Evolutionary conservation across 2,329 filamentous ascomycete species (phyloP).

Genomic region (Cladobotryum protrusum): DNA sequence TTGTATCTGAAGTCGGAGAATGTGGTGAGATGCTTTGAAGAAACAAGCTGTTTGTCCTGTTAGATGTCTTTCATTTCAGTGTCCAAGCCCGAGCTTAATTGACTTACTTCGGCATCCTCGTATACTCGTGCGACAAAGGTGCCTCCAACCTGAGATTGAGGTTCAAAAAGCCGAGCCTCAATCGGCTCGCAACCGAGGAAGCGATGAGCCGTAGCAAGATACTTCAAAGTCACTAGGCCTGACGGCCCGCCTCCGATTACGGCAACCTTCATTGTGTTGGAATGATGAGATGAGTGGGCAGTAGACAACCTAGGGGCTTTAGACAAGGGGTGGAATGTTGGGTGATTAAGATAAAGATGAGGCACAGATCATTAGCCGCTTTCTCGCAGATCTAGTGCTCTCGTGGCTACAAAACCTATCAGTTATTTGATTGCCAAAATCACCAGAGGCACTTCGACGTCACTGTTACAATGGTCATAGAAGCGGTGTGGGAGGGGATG

Average conservation of each 20-base stretch:
- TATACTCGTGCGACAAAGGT: conserved; percentile 38
- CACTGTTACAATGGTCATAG: no score
- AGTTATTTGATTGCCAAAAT: no score
- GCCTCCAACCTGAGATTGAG: conserved; percentile 33
- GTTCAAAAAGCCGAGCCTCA: conserved; percentile 36
- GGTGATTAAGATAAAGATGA: no score
- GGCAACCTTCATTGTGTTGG: conserved; percentile 23
- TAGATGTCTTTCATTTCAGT: background rate
- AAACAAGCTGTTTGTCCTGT: conserved; percentile 29
- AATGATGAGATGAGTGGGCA: no score
- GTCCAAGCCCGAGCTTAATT: no score
- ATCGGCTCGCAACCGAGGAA: conserved; percentile 27
- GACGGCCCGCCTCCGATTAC: conserved; percentile 33
- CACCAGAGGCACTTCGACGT: no score
- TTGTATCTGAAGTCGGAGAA: conserved; percentile 40
- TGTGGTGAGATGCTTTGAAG: conserved; percentile 39
- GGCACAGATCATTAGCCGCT: no score
- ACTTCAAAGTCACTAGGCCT: conserved; percentile 32
- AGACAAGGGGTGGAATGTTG: no score
- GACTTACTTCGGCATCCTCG: conserved; percentile 34
- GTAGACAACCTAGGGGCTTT: no score
- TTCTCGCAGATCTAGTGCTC: no score
- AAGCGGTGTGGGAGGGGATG: no score
- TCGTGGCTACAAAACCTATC: no score
- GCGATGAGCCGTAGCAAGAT: conserved; percentile 26